Base-by-base conservation (phyloP, 352 stramenopile species). In the Peronospora destructor region DNA sequence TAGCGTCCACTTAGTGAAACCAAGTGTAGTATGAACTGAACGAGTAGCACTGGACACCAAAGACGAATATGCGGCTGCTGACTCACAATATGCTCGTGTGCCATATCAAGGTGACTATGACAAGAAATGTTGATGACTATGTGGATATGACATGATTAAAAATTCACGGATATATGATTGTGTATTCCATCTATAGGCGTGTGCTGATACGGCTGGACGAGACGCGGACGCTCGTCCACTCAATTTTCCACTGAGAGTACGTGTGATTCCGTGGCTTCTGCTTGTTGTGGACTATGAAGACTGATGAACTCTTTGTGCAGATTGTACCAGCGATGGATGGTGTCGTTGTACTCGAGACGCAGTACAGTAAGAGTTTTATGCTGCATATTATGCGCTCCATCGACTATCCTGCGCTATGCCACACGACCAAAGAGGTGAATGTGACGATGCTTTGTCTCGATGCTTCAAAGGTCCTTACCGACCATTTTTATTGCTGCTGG, bases 11-110 rank as follows among this genome's bases (percentile, higher is more conserved):
- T 25, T 47, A 53, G 19, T 56, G 25, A 47, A 44, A 10, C 7
- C 17, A 33, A 50, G 34, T 48, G 29, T 32, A 11, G 3, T 16
- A 12, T 16, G 11, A 21, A 1, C 10, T 13, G 21, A 35, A 3
- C 19, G 19, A 21, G 1, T 21, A 19, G 3, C 12, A 25, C 5
- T 41, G 40, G 35, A 16, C 35, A 44, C 26, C 16, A n/a, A 32
- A 21, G 2, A 30, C 39, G 13, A 76, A 36, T 28, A 92, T 92
- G 81, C 73, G 81, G 30, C 76, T 92, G 42, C 61, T 92, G 33
- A 92, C 78, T 16, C 81, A 92, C 67, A 92, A 92, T 61, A 92
- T 92, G 81, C 74, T 92, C 55, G 58, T 90, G 38, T 92, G 81
- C 65, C 82, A 90, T 64, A 72, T 92, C 67, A 88, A 88, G 70